Conservation (phyloP, 2,329 filamentous ascomycete genomes). For the Fusarium hainanense region DNA sequence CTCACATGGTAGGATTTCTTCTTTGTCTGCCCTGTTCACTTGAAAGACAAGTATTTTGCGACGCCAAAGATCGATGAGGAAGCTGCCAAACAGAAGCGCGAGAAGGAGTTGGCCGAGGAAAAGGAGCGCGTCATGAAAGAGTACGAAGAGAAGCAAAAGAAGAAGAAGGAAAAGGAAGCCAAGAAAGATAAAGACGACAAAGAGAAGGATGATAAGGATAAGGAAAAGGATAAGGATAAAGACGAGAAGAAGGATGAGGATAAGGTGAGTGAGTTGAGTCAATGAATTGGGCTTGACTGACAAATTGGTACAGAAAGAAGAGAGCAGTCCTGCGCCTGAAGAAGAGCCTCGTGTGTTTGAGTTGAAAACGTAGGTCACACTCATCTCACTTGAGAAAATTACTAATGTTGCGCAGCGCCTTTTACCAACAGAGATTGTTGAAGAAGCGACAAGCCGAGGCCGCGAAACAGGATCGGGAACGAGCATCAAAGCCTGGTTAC, state of each 20-base stretch:
- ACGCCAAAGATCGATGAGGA: slow-evolving; percentile 77
- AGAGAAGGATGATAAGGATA: slow-evolving; percentile 53
- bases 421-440: slow-evolving; percentile 87
- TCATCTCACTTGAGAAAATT: background rate
- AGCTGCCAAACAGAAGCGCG: slow-evolving; percentile 67
- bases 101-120: slow-evolving; percentile 74
- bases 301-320: slow-evolving; percentile 26
- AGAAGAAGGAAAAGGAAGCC: slow-evolving; percentile 72
- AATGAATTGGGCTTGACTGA: background rate
- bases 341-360: slow-evolving; percentile 85
- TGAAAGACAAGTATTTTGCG: slow-evolving; percentile 86
- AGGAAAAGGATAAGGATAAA: slow-evolving; percentile 51
- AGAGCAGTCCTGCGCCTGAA: slow-evolving; percentile 27
- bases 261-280: slow-evolving; percentile 13
- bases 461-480: slow-evolving; percentile 83
- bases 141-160: slow-evolving; percentile 77
- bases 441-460: slow-evolving; percentile 65
- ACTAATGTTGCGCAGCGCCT: slow-evolving; percentile 65
- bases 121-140: slow-evolving; percentile 76
- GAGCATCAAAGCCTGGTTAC: slow-evolving; percentile 78
- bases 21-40: slow-evolving; percentile 85
- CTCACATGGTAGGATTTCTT: slow-evolving; percentile 75
- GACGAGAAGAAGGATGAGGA: slow-evolving; percentile 39
- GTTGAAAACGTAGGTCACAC: slow-evolving; percentile 73
- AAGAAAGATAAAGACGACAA: slow-evolving; percentile 59